phyloP scores from a whole-genome alignment of 192 early-diverging fungal species.

The Neocallimastix lanati region DNA sequence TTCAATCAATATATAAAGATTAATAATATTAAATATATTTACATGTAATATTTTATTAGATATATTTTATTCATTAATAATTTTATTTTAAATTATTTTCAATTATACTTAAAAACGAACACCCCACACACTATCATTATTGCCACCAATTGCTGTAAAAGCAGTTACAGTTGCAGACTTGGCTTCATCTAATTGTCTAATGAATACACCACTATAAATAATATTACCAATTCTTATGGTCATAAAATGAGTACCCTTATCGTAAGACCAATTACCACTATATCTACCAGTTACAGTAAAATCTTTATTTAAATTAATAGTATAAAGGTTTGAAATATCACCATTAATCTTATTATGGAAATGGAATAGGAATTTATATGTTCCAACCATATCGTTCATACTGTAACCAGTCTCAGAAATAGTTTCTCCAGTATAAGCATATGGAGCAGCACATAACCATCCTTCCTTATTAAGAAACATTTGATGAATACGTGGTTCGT shows the following conservation, averaged over 20 bases:
- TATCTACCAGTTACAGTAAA: background rate
- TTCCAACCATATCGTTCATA: background rate
- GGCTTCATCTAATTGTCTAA: background rate
- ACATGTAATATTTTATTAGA: too few relatives aligned
- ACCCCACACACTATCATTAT: background rate
- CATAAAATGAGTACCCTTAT: background rate
- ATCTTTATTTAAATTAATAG: background rate
- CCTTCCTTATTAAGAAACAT: background rate
- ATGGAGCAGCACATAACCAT: too few relatives aligned
- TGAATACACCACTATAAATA: background rate
- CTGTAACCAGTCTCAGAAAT: background rate
- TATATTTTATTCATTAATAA: too few relatives aligned
- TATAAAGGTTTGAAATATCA: background rate
- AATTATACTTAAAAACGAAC: background rate
- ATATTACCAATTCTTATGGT: background rate
- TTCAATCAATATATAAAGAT: too few relatives aligned
- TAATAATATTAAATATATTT: too few relatives aligned
- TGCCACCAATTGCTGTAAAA: background rate
- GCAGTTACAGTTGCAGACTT: background rate
- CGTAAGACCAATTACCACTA: background rate
- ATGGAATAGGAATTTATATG: background rate
- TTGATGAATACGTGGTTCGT: background rate
- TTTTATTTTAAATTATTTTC: too few relatives aligned
- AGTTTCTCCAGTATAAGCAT: background rate
- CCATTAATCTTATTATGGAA: background rate